Conservation (phyloP, 768 basidiomycete species). For the Trametes villosa region DNA sequence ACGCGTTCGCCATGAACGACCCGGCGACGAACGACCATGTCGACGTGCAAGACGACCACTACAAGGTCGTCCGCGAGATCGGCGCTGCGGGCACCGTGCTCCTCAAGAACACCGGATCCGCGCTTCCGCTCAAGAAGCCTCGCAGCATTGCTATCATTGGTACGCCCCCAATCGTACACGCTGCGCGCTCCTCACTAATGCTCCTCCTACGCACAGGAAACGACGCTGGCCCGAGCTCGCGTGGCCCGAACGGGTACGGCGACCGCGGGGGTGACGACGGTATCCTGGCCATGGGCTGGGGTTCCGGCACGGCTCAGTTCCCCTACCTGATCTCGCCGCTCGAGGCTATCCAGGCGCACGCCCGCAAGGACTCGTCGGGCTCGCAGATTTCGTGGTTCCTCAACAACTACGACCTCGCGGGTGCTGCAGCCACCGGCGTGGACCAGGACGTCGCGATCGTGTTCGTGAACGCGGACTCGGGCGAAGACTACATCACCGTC, state of each 20-base stretch:
- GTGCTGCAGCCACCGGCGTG: constrained; percentile 22
- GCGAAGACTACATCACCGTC: constrained; percentile 81
- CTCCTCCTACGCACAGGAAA: constrained; percentile 41
- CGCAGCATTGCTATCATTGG: constrained; percentile 66
- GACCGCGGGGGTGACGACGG: constrained; percentile 54
- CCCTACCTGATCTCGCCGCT: constrained; percentile 82
- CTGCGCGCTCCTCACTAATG: background rate
- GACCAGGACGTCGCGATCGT: constrained; percentile 76
- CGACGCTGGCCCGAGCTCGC: constrained; percentile 49
- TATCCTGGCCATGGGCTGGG: constrained; percentile 92
- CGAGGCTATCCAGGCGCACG: constrained; percentile 78
- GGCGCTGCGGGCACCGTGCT: constrained; percentile 76
- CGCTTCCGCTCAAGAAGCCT: constrained; percentile 62
- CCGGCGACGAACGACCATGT: constrained; percentile 60
- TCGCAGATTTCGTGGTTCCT: constrained; percentile 30
- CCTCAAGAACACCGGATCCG: constrained; percentile 67
- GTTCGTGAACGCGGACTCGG: constrained; percentile 82
- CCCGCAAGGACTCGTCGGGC: constrained; percentile 50
- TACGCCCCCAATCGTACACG: constrained; percentile 39
- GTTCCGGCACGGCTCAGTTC: constrained; percentile 64
- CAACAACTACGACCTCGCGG: constrained; percentile 29
- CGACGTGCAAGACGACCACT: constrained; percentile 74
- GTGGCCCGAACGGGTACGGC: constrained; percentile 53
- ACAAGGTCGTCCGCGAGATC: constrained; percentile 67
- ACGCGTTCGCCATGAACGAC: constrained; percentile 59